A percentile compares a stretch with the other conserved stretches of the same genome.
These are phyloP conservation scores for Aegilops speltoides DNA, from an alignment of 176 grass and related monocot species.

Conservation along the genomic window DNA sequence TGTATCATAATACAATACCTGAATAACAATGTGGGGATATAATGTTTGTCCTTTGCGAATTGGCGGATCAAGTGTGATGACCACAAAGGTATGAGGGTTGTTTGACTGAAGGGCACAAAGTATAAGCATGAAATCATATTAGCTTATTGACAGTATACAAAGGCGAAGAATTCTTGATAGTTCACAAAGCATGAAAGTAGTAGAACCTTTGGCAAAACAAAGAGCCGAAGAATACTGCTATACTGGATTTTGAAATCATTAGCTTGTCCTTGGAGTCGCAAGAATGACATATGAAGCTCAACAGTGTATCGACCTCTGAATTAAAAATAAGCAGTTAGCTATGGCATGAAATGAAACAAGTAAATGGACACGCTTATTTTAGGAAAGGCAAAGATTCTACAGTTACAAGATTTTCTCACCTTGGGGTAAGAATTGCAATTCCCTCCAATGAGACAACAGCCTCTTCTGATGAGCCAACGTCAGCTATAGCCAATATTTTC, in stretches of 20 bases:
- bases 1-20: slow-evolving; percentile 47
- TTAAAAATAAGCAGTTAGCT: neutral
- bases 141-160: slow-evolving; percentile 12
- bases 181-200: slow-evolving; percentile 16
- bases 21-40: slow-evolving; percentile 98
- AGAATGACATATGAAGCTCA: slow-evolving; percentile 87
- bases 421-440: slow-evolving; percentile 94
- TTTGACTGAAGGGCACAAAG: slow-evolving; percentile 58
- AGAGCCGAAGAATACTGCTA: slow-evolving; percentile 87
- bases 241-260: slow-evolving; percentile 99
- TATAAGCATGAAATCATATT: slow-evolving; percentile 32
- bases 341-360: slow-evolving; percentile 23
- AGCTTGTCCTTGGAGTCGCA: slow-evolving; percentile 87
- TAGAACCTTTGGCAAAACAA: slow-evolving; percentile 88
- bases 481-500: slow-evolving; percentile 44
- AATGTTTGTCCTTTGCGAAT: slow-evolving; percentile 96
- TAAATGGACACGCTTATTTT: neutral
- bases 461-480: slow-evolving; percentile 81
- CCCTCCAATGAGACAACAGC: slow-evolving; percentile 91
- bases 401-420: slow-evolving; percentile 42
- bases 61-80: slow-evolving; percentile 92
- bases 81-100: slow-evolving; percentile 95
- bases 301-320: slow-evolving; percentile 87
- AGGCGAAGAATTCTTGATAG: neutral
- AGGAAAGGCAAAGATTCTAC: neutral